Evolutionary conservation across 768 basidiomycete genomes (phyloP).

Genomic region (Phylloporus sp.): DNA sequence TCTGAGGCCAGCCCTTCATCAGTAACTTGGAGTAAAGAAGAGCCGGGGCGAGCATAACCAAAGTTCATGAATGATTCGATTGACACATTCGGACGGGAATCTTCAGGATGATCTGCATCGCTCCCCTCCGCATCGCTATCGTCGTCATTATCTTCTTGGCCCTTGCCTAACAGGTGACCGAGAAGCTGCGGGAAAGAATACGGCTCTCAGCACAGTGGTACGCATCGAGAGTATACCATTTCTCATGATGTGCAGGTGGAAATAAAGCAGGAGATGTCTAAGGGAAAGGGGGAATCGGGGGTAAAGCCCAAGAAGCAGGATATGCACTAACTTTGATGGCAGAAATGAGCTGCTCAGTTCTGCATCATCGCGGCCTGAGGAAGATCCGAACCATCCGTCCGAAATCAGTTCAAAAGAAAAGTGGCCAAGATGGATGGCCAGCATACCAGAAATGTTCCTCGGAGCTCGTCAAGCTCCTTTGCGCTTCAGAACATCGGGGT

Average conservation of each 20-base stretch:
- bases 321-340: slow-evolving; percentile 53
- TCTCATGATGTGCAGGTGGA: slow-evolving; percentile 37
- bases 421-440: slow-evolving; percentile 27
- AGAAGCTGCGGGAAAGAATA: slow-evolving; percentile 90
- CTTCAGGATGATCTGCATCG: slow-evolving; percentile 29
- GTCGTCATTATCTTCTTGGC: slow-evolving; percentile 3
- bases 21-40: slow-evolving; percentile 5
- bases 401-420: background rate
- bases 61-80: slow-evolving; percentile 32
- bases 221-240: slow-evolving; percentile 61
- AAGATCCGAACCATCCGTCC: background rate
- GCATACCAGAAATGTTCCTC: slow-evolving; percentile 87
- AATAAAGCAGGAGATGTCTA: slow-evolving; percentile 76
- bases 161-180: slow-evolving; percentile 62
- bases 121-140: slow-evolving; percentile 24
- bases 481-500: slow-evolving; percentile 94
- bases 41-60: slow-evolving; percentile 15
- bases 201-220: slow-evolving; percentile 90
- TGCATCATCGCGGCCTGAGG: slow-evolving; percentile 66
- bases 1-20: slow-evolving; percentile 38
- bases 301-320: background rate
- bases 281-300: background rate
- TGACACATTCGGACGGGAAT: slow-evolving; percentile 19
- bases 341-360: slow-evolving; percentile 64
- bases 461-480: slow-evolving; percentile 65